Evolutionary conservation across 2,329 filamentous ascomycete species (phyloP), one percentile per base, ranked within the genome.

Genomic region (Myriosclerotinia scirpicola): DNA sequence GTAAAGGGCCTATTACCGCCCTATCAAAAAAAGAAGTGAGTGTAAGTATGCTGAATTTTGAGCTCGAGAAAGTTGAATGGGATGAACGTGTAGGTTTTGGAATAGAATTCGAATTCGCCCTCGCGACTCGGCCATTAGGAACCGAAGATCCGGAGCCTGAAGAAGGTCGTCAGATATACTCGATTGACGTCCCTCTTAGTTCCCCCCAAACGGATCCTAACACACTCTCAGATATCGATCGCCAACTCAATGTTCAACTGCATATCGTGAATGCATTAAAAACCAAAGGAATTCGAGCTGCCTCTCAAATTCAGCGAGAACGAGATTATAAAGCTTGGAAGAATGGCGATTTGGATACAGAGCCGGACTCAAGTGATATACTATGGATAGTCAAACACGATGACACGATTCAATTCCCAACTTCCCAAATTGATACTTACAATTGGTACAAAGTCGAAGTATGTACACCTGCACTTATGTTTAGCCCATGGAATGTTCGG

Each of bases 91-190:
- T 70, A n/a, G 71, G 71, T 5, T 73, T 73, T 53, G 72, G 72
- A 34, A 65, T 73, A 1, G 71, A 73, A 53, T 46, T 73, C 17
- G 70, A 73, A 58, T 71, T 73, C 40, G 52, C 58, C n/a, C 52
- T 72, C 34, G 69, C 68, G 22, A 65, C 66, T 26, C n/a, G 65
- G 2, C 40, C 58, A n/a, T 26, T 52, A 8, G 52, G 42, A 8
- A 36, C 36, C 7, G n/a, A 42, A 42, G 70, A 71, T 40, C 66
- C 68, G 1, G 44, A 72, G 8, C 67, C 65, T 1, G 2, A 40
- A 2, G 64, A 70, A 34, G 26, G 42, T 17, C 66, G 69, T 42
- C 46, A 34, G 17, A 42, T 63, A 54, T 40, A 63, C 17, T 60
- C 64, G 20, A 60, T 65, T 12, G 46, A 52, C n/a, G 54, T 40